Conservation (phyloP, 805 yeast genomes). For the Zygoascus tannicola region DNA sequence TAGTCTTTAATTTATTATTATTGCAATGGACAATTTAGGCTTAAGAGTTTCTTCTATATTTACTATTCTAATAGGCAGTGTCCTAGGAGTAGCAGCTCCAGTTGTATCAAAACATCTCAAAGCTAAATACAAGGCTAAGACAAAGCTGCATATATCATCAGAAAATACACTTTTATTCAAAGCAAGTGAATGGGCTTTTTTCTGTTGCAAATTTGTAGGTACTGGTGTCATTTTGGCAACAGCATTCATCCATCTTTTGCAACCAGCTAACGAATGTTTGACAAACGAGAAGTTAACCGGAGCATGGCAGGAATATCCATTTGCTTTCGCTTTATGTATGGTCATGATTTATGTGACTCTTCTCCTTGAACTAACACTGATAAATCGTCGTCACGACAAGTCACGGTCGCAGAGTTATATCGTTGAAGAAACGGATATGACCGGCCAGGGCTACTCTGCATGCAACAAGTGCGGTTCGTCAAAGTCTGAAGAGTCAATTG, state of each 20-base stretch:
- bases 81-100: conserved; percentile 39
- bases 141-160: conserved; percentile 10
- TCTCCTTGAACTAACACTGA: conserved; percentile 14
- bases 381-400: conserved; percentile 4
- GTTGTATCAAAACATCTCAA: conserved; percentile 9
- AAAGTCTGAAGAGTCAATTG: neutral
- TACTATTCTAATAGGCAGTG: conserved; percentile 46
- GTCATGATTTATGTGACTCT: conserved; percentile 34
- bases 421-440: conserved; percentile 6
- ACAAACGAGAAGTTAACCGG: conserved; percentile 14
- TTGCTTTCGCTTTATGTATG: conserved; percentile 48
- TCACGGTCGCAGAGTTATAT: conserved; percentile 18
- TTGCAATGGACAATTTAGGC: neutral
- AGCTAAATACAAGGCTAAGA: neutral
- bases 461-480: neutral
- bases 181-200: conserved; percentile 27
- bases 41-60: conserved; percentile 48
- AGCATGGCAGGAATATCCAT: conserved; percentile 43
- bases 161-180: no score
- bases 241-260: conserved; percentile 57
- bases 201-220: conserved; percentile 44
- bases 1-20: no score
- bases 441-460: neutral
- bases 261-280: conserved; percentile 28
- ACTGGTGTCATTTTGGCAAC: conserved; percentile 74